Evolutionary conservation across 2,329 filamentous ascomycete genomes (phyloP).

Genomic region (Beauveria sp.): DNA sequence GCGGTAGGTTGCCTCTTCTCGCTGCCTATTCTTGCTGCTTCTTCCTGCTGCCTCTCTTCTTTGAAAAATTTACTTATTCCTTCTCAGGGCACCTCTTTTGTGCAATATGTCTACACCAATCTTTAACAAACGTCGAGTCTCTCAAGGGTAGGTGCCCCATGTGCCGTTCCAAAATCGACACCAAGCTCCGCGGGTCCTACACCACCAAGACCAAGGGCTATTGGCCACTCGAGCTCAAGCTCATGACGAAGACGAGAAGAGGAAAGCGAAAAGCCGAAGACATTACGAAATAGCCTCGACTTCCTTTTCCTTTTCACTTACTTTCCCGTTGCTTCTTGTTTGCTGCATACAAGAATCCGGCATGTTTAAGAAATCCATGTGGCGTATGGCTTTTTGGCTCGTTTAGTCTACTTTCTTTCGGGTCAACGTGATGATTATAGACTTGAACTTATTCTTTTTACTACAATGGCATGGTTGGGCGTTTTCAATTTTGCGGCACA

Average conservation of each 20-base stretch:
- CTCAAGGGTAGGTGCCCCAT: slow-evolving; percentile 56
- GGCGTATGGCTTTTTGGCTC: neutral
- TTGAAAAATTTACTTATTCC: neutral
- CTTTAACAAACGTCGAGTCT: slow-evolving; percentile 44
- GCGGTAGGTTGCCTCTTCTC: slow-evolving; percentile 42
- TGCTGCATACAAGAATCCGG: neutral
- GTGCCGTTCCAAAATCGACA: slow-evolving; percentile 52
- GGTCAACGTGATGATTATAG: neutral
- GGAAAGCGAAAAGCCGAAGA: slow-evolving; percentile 34
- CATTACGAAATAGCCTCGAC: slow-evolving; percentile 17
- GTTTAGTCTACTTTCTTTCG: neutral
- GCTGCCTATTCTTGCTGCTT: no score
- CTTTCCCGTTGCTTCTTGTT: neutral
- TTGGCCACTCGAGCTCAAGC: slow-evolving; percentile 54
- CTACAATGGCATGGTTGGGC: neutral
- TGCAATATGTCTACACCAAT: slow-evolving; percentile 52
- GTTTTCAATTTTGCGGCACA: neutral
- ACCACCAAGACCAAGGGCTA: slow-evolving; percentile 42
- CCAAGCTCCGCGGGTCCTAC: slow-evolving; percentile 33
- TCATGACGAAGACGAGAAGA: slow-evolving; percentile 49
- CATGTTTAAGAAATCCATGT: neutral
- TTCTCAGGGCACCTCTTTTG: slow-evolving; percentile 57
- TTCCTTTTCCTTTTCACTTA: neutral
- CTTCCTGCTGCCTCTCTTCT: neutral
- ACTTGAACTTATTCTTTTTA: neutral